phyloP scores from a whole-genome alignment of 768 basidiomycete genomes.

The Kockovaella imperatae region DNA sequence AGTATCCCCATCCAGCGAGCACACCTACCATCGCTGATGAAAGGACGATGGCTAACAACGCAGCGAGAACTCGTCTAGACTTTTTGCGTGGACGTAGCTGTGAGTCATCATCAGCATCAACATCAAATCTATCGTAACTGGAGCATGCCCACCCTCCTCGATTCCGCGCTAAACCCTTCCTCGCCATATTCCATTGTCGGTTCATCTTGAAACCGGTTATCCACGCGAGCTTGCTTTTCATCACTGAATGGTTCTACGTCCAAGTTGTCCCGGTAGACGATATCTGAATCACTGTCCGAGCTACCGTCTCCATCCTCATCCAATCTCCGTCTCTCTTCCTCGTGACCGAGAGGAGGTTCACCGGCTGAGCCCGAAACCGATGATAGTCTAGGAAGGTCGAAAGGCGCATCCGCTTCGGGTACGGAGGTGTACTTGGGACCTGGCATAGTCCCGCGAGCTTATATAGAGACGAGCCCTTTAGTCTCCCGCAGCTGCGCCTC shows the following conservation, averaged over 20 bases:
- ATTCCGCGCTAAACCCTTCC: constrained; percentile 26
- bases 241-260: constrained; percentile 35
- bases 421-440: no score
- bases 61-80: constrained; percentile 54
- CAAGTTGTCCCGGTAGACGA: constrained; percentile 31
- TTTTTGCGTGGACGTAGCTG: constrained; percentile 25
- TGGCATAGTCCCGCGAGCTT: no score
- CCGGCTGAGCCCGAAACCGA: no score
- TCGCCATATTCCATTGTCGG: constrained; percentile 21
- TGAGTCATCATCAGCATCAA: neutral
- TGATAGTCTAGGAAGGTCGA: no score
- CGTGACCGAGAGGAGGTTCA: no score
- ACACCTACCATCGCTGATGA: constrained; percentile 65
- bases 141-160: constrained; percentile 24
- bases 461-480: no score
- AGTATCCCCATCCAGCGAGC: constrained; percentile 65
- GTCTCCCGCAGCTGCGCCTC: no score
- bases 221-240: constrained; percentile 13
- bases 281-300: constrained; percentile 30
- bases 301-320: no score
- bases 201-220: constrained; percentile 36
- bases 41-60: constrained; percentile 56
- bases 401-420: no score
- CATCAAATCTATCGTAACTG: neutral
- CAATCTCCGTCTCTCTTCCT: no score